Base-by-base conservation (phyloP, 345 rosid genomes). In the Eucalyptus pauciflora region DNA sequence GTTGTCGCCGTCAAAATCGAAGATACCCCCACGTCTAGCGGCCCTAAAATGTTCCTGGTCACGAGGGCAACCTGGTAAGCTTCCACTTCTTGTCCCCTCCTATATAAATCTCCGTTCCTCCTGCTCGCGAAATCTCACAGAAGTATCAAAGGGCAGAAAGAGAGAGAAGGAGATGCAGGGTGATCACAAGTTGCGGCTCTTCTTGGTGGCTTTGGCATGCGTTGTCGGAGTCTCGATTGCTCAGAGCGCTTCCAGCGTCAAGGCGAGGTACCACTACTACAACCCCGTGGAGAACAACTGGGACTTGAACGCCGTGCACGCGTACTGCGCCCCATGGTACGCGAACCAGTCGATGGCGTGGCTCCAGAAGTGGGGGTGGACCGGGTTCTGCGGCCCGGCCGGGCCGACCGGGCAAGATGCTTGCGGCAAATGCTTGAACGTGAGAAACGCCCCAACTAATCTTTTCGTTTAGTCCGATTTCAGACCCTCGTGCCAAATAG, bases 321-420 rank as follows among this genome's bases (percentile, higher is more conserved):
- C 93, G 12, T 94, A 89, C 85, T 94, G 97, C 89, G 56, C 96
- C 3, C 93, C 95, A 0, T 95, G 95, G 95, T 95, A 96, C 83
- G 96, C 94, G 29, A 79, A 48, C 88, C 90, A 94, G 92, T 92
- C 96, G 12, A 91, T 88, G 27, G 92, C 87, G 6, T 95, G 97
- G 97, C 93, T 96, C 89, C 91, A 88, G 50, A 90, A 91, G 37
- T 94, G 94, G 1, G 94, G 94, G 15, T 96, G 96, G 96, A 94
- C 96, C 1, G 95, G 93, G 71, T 95, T 93, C 48, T 94, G 96
- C 27, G 95, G 95, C 22, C 92, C 96, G 5, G 92, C 54, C 7
- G 96, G 95, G 48, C 96, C 96, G 3, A 87, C 29, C 1, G 89
- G 89, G 85, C 6, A 76, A 50, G 62, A 48, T 0, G 85, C 67